These are phyloP conservation scores for Bisporella sp. DNA, from an alignment of 2,329 filamentous ascomycete species.

Conservation along the genomic window DNA sequence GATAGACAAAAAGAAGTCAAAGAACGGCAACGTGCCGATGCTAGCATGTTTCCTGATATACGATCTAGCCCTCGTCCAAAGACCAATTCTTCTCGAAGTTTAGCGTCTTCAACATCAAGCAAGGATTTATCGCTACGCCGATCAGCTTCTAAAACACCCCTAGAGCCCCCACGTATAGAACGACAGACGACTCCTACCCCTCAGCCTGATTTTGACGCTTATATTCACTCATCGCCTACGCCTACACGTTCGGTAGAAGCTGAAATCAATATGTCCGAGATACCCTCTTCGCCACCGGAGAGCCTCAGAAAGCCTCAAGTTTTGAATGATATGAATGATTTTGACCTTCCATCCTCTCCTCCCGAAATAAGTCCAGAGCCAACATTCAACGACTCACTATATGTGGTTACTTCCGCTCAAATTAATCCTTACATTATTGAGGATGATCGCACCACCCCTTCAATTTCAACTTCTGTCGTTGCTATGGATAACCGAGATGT, in stretches of 20 bases:
- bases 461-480: conserved; percentile 9
- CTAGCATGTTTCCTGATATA: conserved; percentile 62
- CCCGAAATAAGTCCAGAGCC: conserved; percentile 6
- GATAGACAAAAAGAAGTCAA: conserved; percentile 73
- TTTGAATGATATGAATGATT: conserved; percentile 31
- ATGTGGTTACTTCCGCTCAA: conserved; percentile 16
- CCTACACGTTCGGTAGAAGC: conserved; percentile 41
- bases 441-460: conserved; percentile 1
- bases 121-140: conserved; percentile 13
- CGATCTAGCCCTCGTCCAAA: conserved; percentile 42
- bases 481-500: neutral
- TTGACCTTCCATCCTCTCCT: conserved; percentile 30
- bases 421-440: conserved; percentile 12
- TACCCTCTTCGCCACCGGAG: conserved; percentile 52
- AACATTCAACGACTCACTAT: neutral
- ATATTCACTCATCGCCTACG: conserved; percentile 52
- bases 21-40: conserved; percentile 59
- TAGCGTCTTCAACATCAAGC: conserved; percentile 18
- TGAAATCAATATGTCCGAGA: conserved; percentile 42
- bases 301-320: conserved; percentile 43
- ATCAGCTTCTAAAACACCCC: conserved; percentile 15
- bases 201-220: conserved; percentile 21
- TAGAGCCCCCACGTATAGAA: conserved; percentile 1
- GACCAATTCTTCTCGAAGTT: conserved; percentile 10
- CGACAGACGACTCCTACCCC: conserved; percentile 21